Evolutionary conservation across 1,139 yeast species (phyloP), one percentile per base, ranked within the genome.

Genomic region (Geotrichum reessii): DNA sequence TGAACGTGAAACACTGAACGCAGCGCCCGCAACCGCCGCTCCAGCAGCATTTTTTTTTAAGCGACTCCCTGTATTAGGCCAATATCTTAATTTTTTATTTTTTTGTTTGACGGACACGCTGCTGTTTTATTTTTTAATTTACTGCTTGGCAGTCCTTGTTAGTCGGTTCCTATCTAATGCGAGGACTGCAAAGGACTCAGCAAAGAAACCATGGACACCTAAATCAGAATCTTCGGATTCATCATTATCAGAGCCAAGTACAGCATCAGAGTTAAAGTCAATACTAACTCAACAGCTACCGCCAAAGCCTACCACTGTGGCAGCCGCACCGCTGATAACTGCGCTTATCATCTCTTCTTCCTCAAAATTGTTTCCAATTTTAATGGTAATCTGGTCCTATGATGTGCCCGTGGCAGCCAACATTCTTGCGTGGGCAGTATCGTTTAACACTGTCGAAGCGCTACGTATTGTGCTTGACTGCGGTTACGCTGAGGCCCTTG

Each of bases 371-470:
- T 86, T 92, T 63, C 99, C 99, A 0, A 87, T 95, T n/a, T 76
- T 93, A 42, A 92, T 92, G 92, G 77, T 93, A 46, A 92, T 95
- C 44, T 93, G 99, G 99, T 93, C 96, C 0, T 93, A 93, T 68
- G 97, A 93, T 67, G 81, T 88, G 7, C 79, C 87, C 0, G 77
- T 86, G 7, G 86, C 89, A 0, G 80, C 85, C 14, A 76, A 77
- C 19, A 76, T 85, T 17, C 85, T 87, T 31, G 82, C 81, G 59
- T 74, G 83, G 67, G 81, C 86, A 3, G 86, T 89, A 0, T 79
- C 81, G 52, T 70, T 86, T 57, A 86, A 82, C 64, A 78, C 84
- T 12, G 73, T 86, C 1, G 96, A 89, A 67, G 86, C 92, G 0
- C 69, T 89, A 50, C 75, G 77, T 46, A 80, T 84, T 19, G 81